Evolutionary conservation across 1,284 basidiomycete genomes (phyloP).

Genomic region (Pseudozyma flocculosa): DNA sequence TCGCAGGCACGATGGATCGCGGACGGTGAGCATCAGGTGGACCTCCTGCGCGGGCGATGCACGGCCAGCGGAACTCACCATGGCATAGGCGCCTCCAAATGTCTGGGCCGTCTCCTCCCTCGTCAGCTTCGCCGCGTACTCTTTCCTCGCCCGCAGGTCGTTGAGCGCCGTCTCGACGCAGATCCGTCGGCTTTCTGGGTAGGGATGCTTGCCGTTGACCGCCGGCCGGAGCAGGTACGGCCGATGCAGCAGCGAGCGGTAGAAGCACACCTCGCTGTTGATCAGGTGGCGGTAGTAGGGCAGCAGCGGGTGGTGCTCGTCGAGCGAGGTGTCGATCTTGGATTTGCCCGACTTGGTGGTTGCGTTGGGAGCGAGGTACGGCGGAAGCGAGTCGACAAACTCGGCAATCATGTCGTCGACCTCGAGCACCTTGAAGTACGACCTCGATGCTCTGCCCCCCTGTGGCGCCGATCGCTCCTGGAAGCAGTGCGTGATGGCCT

Average conservation of each 20-base stretch:
- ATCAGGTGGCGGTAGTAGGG: constrained; percentile 38
- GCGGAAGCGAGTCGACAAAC: constrained; percentile 32
- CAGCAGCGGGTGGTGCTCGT: constrained; percentile 30
- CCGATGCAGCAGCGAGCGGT: constrained; percentile 33
- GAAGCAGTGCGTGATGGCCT: constrained; percentile 34
- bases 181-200: constrained; percentile 22
- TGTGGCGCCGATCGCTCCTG: constrained; percentile 24
- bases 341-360: constrained; percentile 12
- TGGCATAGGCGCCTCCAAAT: constrained; percentile 34
- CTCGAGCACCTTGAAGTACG: constrained; percentile 31
- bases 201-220: constrained; percentile 31
- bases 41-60: too few species aligned
- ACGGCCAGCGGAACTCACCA: too few species aligned
- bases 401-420: constrained; percentile 37
- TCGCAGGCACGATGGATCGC: background rate
- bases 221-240: constrained; percentile 29
- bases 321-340: constrained; percentile 30
- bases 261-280: constrained; percentile 29
- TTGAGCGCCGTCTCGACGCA: constrained; percentile 36
- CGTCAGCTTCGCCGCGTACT: constrained; percentile 16
- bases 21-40: background rate
- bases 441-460: constrained; percentile 21
- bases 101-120: constrained; percentile 30
- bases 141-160: constrained; percentile 29
- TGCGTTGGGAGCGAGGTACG: constrained; percentile 28